Evolutionary conservation across 257 asterid genomes (phyloP).

Genomic region (Fraxinus americana): DNA sequence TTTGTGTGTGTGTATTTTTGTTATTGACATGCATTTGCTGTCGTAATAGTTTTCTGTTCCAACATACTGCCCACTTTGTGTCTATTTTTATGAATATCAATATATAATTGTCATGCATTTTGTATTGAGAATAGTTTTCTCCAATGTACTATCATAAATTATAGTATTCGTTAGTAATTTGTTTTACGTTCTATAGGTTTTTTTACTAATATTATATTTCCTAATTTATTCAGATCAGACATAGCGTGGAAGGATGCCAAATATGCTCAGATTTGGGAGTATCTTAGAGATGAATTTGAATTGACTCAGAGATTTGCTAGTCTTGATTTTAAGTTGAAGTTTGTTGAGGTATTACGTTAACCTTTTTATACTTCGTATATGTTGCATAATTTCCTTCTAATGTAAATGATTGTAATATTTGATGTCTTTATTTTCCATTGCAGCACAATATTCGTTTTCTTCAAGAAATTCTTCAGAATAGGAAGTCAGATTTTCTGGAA

Average conservation of each 20-base stretch:
- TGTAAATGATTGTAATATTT: background rate
- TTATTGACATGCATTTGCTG: background rate
- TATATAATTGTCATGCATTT: background rate
- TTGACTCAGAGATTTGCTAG: slow-evolving; percentile 93
- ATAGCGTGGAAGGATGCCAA: slow-evolving; percentile 98
- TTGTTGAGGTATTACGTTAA: slow-evolving; percentile 69
- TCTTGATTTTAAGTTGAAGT: slow-evolving; percentile 94
- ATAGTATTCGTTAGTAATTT: background rate
- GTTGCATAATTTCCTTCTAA: background rate
- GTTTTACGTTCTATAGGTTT: background rate
- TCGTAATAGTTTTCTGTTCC: background rate
- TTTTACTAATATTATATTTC: background rate
- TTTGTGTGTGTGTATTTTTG: no score
- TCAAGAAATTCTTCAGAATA: slow-evolving; percentile 93
- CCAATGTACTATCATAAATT: background rate
- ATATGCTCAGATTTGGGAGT: slow-evolving; percentile 98
- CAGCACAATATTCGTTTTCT: slow-evolving; percentile 97
- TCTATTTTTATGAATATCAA: background rate
- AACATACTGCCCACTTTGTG: background rate
- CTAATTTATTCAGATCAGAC: slow-evolving; percentile 48
- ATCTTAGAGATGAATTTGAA: slow-evolving; percentile 95
- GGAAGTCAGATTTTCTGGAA: slow-evolving; percentile 92
- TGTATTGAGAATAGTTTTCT: background rate
- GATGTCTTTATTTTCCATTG: slow-evolving; percentile 27
- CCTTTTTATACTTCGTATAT: background rate